A percentile compares a stretch with the other conserved stretches of the same genome.
Evolutionary conservation across 2,329 filamentous ascomycete genomes (phyloP).

Genomic region (Penicillium paneum): DNA sequence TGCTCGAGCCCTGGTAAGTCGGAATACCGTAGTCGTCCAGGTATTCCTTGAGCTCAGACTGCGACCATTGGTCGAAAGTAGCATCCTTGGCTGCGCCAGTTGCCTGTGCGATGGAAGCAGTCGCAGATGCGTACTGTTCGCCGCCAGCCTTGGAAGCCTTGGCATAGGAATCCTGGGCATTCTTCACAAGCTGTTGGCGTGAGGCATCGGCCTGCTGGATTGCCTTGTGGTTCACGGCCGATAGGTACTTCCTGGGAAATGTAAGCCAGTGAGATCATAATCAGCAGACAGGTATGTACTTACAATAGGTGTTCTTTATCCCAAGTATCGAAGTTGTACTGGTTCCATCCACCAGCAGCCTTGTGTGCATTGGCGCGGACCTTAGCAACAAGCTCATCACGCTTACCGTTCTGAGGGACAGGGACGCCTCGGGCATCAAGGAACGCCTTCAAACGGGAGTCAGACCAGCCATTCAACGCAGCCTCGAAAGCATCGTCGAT

Average conservation of each 20-base stretch:
- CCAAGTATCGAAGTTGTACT: constrained; percentile 79
- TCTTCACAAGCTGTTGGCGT: constrained; percentile 69
- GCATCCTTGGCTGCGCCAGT: constrained; percentile 64
- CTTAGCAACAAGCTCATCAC: constrained; percentile 68
- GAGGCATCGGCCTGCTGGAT: constrained; percentile 62
- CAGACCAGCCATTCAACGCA: constrained; percentile 64
- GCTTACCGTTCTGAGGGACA: constrained; percentile 67
- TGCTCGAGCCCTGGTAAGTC: constrained; percentile 63
- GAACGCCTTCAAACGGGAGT: constrained; percentile 73
- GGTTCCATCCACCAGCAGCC: constrained; percentile 63
- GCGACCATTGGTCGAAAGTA: constrained; percentile 70
- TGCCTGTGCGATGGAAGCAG: constrained; percentile 64
- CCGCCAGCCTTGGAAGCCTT: constrained; percentile 49
- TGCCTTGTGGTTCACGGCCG: constrained; percentile 51
- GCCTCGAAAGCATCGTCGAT: constrained; percentile 65
- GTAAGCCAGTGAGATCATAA: constrained; percentile 40
- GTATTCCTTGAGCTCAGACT: constrained; percentile 70
- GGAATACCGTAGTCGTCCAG: constrained; percentile 74
- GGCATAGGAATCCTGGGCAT: constrained; percentile 46
- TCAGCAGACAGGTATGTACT: constrained; percentile 15
- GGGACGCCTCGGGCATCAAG: constrained; percentile 74
- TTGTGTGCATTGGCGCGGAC: constrained; percentile 73
- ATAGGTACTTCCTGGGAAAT: constrained; percentile 46
- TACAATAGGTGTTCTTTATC: constrained; percentile 67
- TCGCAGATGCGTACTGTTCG: constrained; percentile 59